Evolutionary conservation across 2,329 filamentous ascomycete genomes (phyloP), one percentile per base, ranked within the genome.

Genomic region (Aureobasidium pullulans): DNA sequence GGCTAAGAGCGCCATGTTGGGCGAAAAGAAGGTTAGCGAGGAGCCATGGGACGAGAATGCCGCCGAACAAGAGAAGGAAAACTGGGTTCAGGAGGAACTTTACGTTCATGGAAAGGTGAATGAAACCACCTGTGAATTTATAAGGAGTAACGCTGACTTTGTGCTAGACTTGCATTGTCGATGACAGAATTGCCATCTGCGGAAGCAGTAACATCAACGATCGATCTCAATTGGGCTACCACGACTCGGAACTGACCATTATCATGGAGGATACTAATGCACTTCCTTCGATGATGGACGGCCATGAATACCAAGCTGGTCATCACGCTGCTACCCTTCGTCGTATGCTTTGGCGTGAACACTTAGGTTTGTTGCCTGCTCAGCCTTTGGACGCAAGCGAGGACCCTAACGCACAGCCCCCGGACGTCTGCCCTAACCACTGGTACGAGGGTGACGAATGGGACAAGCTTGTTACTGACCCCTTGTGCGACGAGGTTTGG

Each of bases 41-140:
- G 89, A 95, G 71, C 68, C 76, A 0, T 96, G 90, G 89, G 87
- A 92, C 15, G 87, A 89, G 3, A 68, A 67, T 7, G 64, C 62
- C 4, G 53, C 61, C 37, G 64, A 93, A 65, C 82, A 83, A 1
- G 94, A 97, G 72, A 87, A 91, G 60, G 82, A 87, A 57, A 90
- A 95, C 70, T 95, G 94, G 78, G 87, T 97, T 61, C 93, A 96
- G 70, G 94, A 99, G 71, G 93, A 99, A 72, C 82, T 97, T 1
- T 99, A 99, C 71, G 87, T 97, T 49, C 94, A 99, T 72, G 88
- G 85, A 31, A 99, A 97, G 76, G 80, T 96, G 49, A 66, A 62
- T 37, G 72, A 6, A n/a, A 5, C 9, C 7, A 36, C 5, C 32
- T 10, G 9, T 11, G 9, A 13, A 4, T 13, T 19, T n/a, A 16